These are phyloP conservation scores for Cyclotella sp. DNA, from an alignment of 108 stramenopile species.

Conservation along the genomic window DNA sequence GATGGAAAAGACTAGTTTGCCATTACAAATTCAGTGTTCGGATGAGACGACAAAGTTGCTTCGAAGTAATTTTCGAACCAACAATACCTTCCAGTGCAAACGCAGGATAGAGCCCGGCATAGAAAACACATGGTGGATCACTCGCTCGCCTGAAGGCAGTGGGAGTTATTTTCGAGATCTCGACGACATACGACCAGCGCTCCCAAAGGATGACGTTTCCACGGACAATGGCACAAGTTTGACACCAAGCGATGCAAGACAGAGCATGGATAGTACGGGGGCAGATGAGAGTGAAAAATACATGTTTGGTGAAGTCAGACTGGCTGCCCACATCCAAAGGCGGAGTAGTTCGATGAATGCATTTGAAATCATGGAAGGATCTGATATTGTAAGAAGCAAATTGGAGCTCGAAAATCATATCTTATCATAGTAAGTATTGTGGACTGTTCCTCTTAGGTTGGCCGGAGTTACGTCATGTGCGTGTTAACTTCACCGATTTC, in stretches of 20 bases:
- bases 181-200: neutral
- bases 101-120: neutral
- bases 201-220: neutral
- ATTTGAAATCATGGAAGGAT: neutral
- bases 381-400: neutral
- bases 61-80: conserved; percentile 1
- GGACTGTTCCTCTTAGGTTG: too few relatives aligned
- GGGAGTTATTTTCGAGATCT: neutral
- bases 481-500: too few relatives aligned
- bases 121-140: neutral
- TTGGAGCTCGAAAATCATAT: neutral
- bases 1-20: conserved; percentile 5
- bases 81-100: neutral
- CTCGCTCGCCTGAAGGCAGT: neutral
- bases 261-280: neutral
- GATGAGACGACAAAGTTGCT: neutral
- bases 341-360: too few relatives aligned
- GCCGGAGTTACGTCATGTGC: too few relatives aligned
- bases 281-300: neutral
- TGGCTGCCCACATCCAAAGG: too few relatives aligned
- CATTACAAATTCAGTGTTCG: conserved; percentile 1
- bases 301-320: neutral
- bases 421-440: neutral
- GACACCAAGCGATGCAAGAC: neutral
- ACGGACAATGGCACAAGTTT: neutral